Base-by-base conservation (phyloP, 768 basidiomycete genomes). In the Wakefieldia striispora region DNA sequence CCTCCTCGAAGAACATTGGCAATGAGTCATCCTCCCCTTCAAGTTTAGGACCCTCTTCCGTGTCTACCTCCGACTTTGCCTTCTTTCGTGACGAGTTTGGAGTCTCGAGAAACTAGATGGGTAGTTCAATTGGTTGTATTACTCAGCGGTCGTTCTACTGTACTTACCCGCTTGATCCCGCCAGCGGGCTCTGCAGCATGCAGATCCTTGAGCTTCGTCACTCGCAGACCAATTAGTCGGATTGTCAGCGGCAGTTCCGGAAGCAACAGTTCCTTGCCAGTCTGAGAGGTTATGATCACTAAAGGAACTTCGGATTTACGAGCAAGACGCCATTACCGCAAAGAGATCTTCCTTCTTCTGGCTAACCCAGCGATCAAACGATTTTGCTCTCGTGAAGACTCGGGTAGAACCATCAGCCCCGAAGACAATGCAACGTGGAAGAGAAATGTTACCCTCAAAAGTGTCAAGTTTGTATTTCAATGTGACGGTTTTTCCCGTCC, bases 391-490 rank as follows among this genome's bases (percentile, higher is more conserved):
- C 14, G 91, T 91, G 60, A 87, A 86, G 1, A 86, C 86, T 88
- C 42, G 24, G 37, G 41, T 37, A 44, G 23, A 23, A 49, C 24
- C 13, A 39, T 64, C 49, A 61, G 43, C 40, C 43, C 1, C 41
- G 36, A 34, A 26, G 8, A 37, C 24, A 21, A n/a, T 24, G 12
- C 6, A 23, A 34, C 42, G 49, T 29, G 36, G 20, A 47, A 20
- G 40, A 38, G 4, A 33, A 1, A 29, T 12, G 6, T 59, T 50
- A 83, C 91, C 84, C 75, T 95, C 83, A 66, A 84, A 97, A 1
- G 85, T 93, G 62, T 95, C 86, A 29, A 91, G 77, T 71, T 99
- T 99, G 66, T 86, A 94, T 66, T 95, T 97, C 43, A 98, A 75
- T 0, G 91, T 95, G 27, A 98, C 76, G 0, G 92, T 97, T 56